Conservation (phyloP, 306 rosid genomes). For the Amphicarpaea edgeworthii region DNA sequence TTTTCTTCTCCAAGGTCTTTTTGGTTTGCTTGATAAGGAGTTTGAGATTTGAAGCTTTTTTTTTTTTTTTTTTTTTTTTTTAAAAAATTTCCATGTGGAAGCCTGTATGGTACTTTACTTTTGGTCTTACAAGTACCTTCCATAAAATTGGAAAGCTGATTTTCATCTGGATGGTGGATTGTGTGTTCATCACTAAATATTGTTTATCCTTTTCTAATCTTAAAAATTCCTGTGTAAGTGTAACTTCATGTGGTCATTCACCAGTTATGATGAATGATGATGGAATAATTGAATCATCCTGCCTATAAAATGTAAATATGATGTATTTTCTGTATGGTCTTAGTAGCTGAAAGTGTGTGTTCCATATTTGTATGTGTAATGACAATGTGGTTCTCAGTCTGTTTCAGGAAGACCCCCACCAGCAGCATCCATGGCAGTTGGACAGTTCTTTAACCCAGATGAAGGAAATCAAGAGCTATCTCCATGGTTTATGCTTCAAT, state of each 20-base stretch:
- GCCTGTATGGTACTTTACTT: conserved; percentile 23
- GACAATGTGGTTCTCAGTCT: conserved; percentile 73
- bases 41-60: conserved; percentile 17
- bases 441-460: conserved; percentile 92
- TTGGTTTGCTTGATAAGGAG: conserved; percentile 26
- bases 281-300: not conserved
- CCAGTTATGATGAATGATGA: no score
- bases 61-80: conserved; percentile 22
- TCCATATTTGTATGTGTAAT: conserved; percentile 45
- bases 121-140: conserved; percentile 29
- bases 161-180: conserved; percentile 24
- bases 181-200: conserved; percentile 11
- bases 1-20: conserved; percentile 1
- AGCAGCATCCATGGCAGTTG: conserved; percentile 99
- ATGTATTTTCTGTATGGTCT: conserved; percentile 26
- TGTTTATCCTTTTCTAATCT: not conserved
- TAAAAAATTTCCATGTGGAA: not conserved
- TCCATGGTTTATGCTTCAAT: conserved; percentile 78
- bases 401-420: conserved; percentile 99
- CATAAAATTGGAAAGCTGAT: conserved; percentile 34
- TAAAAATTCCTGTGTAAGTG: not conserved
- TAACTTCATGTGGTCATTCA: not conserved
- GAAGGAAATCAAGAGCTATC: conserved; percentile 81
- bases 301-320: conserved; percentile 3
- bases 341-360: conserved; percentile 34